A percentile compares a stretch with the other conserved stretches of the same genome.
Conservation (phyloP, 176 grass and related monocot species). For the Areca catechu region DNA sequence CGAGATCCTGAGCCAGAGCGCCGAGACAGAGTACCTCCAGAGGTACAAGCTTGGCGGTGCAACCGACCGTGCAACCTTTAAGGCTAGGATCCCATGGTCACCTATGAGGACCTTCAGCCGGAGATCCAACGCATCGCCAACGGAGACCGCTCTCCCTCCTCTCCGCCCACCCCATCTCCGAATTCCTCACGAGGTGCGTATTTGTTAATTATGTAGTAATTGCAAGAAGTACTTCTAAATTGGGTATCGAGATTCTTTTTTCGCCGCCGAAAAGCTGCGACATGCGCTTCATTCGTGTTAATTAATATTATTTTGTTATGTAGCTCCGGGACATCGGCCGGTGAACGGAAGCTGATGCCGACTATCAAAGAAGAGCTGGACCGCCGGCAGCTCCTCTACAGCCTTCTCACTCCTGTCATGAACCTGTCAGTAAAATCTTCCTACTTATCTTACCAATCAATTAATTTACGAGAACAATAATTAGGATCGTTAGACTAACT, state of each 20-base stretch:
- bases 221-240: no score
- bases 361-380: constrained; percentile 57
- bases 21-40: constrained; percentile 46
- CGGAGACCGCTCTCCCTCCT: constrained; percentile 61
- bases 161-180: constrained; percentile 49
- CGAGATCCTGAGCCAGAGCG: constrained; percentile 51
- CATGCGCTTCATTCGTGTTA: no score
- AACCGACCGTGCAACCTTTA: constrained; percentile 39
- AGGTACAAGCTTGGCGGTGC: constrained; percentile 41
- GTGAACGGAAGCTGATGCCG: constrained; percentile 57
- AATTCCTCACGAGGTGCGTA: constrained; percentile 58
- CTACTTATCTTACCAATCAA: neutral
- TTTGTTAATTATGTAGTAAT: no score
- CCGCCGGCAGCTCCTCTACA: constrained; percentile 44
- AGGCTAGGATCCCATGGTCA: constrained; percentile 44
- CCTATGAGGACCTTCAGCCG: constrained; percentile 60
- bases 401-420: constrained; percentile 61
- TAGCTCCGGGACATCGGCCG: constrained; percentile 51
- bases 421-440: constrained; percentile 28
- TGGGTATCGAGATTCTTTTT: no score
- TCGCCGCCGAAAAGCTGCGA: no score
- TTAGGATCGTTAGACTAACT: no score
- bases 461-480: no score
- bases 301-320: neutral
- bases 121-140: constrained; percentile 69